These are phyloP conservation scores for Syzygium aromaticum DNA, from an alignment of 345 rosid species.

Conservation along the genomic window DNA sequence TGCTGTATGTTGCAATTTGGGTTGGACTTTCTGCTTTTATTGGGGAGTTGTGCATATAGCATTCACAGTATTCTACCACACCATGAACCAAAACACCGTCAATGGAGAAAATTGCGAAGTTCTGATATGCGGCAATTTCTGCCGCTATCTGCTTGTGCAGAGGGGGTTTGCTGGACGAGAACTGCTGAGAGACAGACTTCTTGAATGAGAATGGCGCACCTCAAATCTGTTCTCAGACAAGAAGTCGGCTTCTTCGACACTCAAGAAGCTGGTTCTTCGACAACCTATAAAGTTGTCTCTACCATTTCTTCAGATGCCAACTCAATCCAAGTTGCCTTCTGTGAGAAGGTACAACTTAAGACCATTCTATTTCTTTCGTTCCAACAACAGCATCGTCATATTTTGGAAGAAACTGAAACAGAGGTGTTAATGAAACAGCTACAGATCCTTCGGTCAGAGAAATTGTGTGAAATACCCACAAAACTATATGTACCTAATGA, in stretches of 20 bases:
- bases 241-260: slow-evolving; percentile 61
- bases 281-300: slow-evolving; percentile 49
- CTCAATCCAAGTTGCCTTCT: slow-evolving; percentile 56
- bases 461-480: background rate
- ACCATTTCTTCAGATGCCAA: slow-evolving; percentile 57
- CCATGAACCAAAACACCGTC: background rate
- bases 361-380: background rate
- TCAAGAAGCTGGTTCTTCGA: slow-evolving; percentile 51
- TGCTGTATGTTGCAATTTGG: slow-evolving; percentile 49
- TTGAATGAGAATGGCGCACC: slow-evolving; percentile 42
- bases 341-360: slow-evolving; percentile 39
- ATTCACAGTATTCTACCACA: background rate
- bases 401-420: background rate
- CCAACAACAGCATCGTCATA: background rate
- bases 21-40: slow-evolving; percentile 56
- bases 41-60: slow-evolving; percentile 28
- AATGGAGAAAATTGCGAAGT: background rate
- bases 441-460: background rate
- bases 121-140: background rate
- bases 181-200: slow-evolving; percentile 70
- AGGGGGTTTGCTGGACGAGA: slow-evolving; percentile 67
- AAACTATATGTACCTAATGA: background rate
- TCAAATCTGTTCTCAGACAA: slow-evolving; percentile 60
- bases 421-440: background rate
- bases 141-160: slow-evolving; percentile 17